A percentile compares a stretch with the other conserved stretches of the same genome.
Conservation (phyloP, 2,329 filamentous ascomycete species). For the Waltergamsia citrina region DNA sequence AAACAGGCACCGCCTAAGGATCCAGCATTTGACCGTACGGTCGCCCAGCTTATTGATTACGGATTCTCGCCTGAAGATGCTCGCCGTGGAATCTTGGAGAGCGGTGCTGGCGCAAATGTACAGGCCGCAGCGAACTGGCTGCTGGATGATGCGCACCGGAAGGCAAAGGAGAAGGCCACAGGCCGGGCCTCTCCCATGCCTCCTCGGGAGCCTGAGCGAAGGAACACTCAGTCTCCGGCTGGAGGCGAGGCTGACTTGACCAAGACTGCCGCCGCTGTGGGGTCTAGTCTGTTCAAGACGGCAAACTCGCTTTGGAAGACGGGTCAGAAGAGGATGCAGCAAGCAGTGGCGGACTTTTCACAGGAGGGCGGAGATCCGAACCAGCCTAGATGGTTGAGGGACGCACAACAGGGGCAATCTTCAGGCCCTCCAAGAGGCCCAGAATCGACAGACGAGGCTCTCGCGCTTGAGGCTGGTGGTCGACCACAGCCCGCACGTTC, state of each 20-base stretch:
- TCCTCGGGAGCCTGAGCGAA: constrained; percentile 24
- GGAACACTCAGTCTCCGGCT: constrained; percentile 46
- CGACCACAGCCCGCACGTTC: constrained; percentile 34
- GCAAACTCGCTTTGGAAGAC: constrained; percentile 94
- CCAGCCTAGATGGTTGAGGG: constrained; percentile 94
- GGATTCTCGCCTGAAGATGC: constrained; percentile 83
- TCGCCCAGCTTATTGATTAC: constrained; percentile 89
- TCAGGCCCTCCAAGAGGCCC: not conserved
- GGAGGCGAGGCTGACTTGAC: constrained; percentile 61
- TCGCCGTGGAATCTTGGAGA: constrained; percentile 69
- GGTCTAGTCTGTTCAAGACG: constrained; percentile 80
- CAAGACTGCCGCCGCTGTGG: constrained; percentile 73
- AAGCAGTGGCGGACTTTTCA: constrained; percentile 81
- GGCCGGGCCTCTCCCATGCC: constrained; percentile 14
- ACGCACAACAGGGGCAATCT: constrained; percentile 37
- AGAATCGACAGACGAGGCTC: constrained; percentile 58
- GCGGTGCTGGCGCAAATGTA: constrained; percentile 68
- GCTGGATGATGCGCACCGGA: constrained; percentile 80
- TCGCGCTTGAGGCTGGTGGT: constrained; percentile 65
- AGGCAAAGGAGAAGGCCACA: constrained; percentile 64
- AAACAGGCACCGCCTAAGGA: not conserved
- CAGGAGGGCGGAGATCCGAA: constrained; percentile 58
- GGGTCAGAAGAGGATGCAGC: constrained; percentile 84
- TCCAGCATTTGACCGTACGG: constrained; percentile 57
- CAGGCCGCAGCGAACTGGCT: constrained; percentile 85